Evolutionary conservation across 1,284 basidiomycete species (phyloP).

Genomic region (Tilletia indica): DNA sequence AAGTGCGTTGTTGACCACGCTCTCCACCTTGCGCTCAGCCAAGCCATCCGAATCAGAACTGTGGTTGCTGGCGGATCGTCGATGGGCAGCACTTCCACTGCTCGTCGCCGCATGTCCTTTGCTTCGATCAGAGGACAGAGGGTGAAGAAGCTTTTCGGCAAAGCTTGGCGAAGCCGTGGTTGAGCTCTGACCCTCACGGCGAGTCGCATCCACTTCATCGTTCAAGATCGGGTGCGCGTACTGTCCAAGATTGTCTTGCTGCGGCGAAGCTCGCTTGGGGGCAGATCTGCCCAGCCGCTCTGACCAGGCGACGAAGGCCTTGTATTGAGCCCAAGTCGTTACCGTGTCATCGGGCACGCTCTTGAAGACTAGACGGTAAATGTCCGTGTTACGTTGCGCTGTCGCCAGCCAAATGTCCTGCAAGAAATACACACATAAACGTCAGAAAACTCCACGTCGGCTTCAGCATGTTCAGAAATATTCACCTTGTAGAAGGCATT

Average conservation of each 20-base stretch:
- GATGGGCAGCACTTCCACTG: neutral
- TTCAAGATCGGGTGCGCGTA: conserved; percentile 14
- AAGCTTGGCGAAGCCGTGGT: conserved; percentile 11
- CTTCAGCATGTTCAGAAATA: neutral
- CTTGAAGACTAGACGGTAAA: conserved; percentile 53
- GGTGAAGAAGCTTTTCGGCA: conserved; percentile 4
- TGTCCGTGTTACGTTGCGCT: conserved; percentile 51
- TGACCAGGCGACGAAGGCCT: conserved; percentile 41
- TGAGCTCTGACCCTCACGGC: neutral
- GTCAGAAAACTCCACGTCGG: neutral
- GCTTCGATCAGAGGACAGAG: neutral
- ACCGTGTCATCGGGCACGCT: conserved; percentile 53
- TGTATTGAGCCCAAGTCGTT: conserved; percentile 53
- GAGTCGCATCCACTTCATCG: neutral
- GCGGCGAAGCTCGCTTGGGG: conserved; percentile 10
- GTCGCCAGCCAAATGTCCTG: conserved; percentile 45
- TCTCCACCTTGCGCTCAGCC: conserved; percentile 9
- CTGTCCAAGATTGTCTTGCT: conserved; percentile 10
- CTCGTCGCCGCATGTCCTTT: neutral
- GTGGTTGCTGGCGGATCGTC: neutral
- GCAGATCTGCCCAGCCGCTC: conserved; percentile 34
- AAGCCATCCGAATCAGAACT: conserved; percentile 12
- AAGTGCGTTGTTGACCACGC: neutral
- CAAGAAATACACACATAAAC: neutral
- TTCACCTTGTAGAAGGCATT: conserved; percentile 38